Conservation (phyloP, 2,329 filamentous ascomycete species). For the Chaetomium olivaceum region DNA sequence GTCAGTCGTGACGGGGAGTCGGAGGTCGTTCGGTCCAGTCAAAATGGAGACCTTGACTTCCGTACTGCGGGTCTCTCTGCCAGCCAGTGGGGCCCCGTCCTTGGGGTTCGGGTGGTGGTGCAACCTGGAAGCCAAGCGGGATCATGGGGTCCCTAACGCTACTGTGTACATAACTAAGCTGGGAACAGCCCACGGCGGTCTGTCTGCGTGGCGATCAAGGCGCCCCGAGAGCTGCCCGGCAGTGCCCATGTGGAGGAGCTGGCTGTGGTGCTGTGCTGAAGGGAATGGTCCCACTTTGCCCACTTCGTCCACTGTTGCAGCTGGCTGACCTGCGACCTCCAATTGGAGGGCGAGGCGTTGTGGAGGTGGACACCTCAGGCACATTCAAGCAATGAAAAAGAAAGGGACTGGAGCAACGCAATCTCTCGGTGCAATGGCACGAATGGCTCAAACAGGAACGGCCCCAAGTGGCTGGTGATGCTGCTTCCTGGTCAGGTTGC, state of each 20-base stretch:
- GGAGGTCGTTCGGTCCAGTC: slow-evolving; percentile 23
- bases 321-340: not conserved
- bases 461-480: not conserved
- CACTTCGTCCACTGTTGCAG: not conserved
- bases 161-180: no score
- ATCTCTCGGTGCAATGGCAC: slow-evolving; percentile 15
- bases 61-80: not conserved
- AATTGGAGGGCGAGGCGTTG: not conserved
- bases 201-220: slow-evolving; percentile 13
- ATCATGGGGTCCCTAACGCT: slow-evolving; percentile 23
- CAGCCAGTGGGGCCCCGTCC: slow-evolving; percentile 20
- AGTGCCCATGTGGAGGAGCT: slow-evolving; percentile 9
- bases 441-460: slow-evolving; percentile 14
- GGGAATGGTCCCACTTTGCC: not conserved
- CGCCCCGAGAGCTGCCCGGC: slow-evolving; percentile 10
- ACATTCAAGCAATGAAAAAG: not conserved
- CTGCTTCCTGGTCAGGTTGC: not conserved
- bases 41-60: slow-evolving; percentile 7
- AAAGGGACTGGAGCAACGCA: slow-evolving; percentile 7
- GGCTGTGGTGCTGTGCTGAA: not conserved
- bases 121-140: slow-evolving; percentile 5
- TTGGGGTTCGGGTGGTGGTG: not conserved
- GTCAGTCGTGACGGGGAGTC: slow-evolving; percentile 20
- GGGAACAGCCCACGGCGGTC: slow-evolving; percentile 7
- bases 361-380: not conserved